Evolutionary conservation across 371 early-diverging fungal genomes (phyloP).

Genomic region (Parasitella parasitica): DNA sequence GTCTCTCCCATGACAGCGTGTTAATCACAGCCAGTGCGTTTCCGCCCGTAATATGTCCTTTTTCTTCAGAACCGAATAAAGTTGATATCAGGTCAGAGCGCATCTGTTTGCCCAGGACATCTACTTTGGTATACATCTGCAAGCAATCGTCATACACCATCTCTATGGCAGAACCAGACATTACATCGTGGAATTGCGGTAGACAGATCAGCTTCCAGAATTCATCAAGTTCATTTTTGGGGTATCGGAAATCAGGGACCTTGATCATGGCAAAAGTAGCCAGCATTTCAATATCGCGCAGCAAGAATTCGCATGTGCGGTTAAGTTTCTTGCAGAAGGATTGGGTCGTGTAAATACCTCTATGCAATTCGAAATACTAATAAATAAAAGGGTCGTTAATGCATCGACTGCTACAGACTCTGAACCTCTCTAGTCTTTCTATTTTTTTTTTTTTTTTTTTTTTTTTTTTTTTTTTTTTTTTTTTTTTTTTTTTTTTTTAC

Average conservation of each 20-base stretch:
- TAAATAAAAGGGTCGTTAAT: too few relatives aligned
- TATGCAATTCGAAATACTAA: constrained; percentile 90
- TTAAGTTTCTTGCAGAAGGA: constrained; percentile 79
- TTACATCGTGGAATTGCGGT: constrained; percentile 91
- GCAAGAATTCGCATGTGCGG: constrained; percentile 74
- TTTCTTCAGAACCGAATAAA: neutral
- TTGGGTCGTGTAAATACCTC: constrained; percentile 94
- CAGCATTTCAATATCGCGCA: constrained; percentile 80
- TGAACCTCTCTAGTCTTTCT: too few relatives aligned
- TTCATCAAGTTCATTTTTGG: constrained; percentile 67
- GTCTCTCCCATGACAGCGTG: constrained; percentile 76
- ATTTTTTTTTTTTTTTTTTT: too few relatives aligned
- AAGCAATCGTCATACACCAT: constrained; percentile 81
- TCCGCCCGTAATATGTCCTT: neutral
- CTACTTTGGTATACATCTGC: constrained; percentile 47
- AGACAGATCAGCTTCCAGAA: constrained; percentile 73
- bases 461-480: neutral
- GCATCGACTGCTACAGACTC: too few relatives aligned
- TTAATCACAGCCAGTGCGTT: constrained; percentile 71
- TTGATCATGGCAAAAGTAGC: constrained; percentile 42
- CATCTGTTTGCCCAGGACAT: constrained; percentile 35
- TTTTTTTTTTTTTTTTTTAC: constrained; percentile 30
- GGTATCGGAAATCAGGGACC: constrained; percentile 53
- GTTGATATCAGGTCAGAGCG: constrained; percentile 30
- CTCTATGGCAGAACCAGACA: constrained; percentile 88